Conservation (phyloP, 2,329 filamentous ascomycete genomes). For the Beauveria asiatica region DNA sequence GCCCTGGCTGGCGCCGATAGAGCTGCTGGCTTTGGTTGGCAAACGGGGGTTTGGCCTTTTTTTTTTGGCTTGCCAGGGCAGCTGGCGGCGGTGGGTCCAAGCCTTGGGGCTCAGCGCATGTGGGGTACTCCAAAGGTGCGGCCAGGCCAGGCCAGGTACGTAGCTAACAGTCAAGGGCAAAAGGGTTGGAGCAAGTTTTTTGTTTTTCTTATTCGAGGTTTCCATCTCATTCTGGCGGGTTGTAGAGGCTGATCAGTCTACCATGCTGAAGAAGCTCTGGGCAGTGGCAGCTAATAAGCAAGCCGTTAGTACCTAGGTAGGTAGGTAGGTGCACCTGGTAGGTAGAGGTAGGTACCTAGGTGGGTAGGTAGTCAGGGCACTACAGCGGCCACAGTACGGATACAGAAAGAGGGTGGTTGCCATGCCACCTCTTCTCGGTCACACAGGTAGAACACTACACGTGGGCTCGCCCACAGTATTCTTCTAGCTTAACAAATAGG, state of each 20-base stretch:
- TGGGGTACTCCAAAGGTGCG: neutral
- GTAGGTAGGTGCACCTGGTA: neutral
- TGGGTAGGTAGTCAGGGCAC: neutral
- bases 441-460: neutral
- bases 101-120: slow-evolving; percentile 5
- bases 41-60: neutral
- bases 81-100: slow-evolving; percentile 1
- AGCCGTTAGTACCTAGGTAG: no score
- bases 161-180: no score
- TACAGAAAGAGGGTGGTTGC: neutral
- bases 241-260: neutral
- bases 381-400: neutral
- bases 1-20: neutral
- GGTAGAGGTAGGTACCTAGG: neutral
- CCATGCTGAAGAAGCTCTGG: no score
- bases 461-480: neutral
- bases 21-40: neutral
- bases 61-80: neutral
- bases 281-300: no score
- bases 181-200: no score
- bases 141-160: neutral
- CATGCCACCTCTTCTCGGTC: neutral
- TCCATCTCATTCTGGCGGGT: no score
- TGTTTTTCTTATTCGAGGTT: no score
- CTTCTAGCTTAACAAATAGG: neutral